A percentile compares a stretch with the other conserved stretches of the same genome.
These are phyloP conservation scores for Fusarium pininemorale DNA, from an alignment of 2,329 filamentous ascomycete species.

Conservation along the genomic window DNA sequence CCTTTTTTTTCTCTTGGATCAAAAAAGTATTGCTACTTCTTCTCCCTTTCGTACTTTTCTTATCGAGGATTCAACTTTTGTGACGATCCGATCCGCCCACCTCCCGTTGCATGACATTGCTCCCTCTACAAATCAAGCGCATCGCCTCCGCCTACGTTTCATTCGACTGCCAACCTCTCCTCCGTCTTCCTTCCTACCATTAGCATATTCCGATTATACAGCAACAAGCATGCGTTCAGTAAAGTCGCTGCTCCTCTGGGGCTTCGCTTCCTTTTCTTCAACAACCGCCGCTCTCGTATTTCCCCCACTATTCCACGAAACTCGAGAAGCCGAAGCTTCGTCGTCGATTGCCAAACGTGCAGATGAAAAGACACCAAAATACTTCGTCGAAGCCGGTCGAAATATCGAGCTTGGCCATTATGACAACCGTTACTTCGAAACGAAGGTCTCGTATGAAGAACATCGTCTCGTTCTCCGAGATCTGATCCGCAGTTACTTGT, in stretches of 20 bases:
- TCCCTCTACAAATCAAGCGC: background rate
- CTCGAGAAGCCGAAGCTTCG: background rate
- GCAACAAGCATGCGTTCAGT: conserved; percentile 33
- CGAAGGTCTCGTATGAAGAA: conserved; percentile 70
- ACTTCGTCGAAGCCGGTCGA: conserved; percentile 72
- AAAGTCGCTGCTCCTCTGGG: conserved; percentile 40
- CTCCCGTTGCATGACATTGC: background rate
- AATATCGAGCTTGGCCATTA: conserved; percentile 74
- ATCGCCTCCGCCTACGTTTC: background rate
- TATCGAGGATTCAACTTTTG: background rate
- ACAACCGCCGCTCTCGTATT: conserved; percentile 29
- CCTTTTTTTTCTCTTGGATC: background rate
- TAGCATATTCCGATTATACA: background rate
- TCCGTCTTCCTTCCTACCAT: background rate
- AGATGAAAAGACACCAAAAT: conserved; percentile 56
- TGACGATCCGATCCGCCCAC: conserved; percentile 3
- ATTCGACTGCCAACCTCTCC: background rate
- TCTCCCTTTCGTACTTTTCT: background rate
- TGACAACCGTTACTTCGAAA: conserved; percentile 74
- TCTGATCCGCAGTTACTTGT: conserved; percentile 79
- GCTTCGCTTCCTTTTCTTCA: conserved; percentile 35
- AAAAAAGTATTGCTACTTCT: conserved; percentile 4
- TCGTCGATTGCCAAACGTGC: conserved; percentile 4
- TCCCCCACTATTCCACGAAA: conserved; percentile 13
- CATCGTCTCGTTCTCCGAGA: conserved; percentile 72